Base-by-base conservation (phyloP, 805 yeast species). In the Myxozyma nipponensis region DNA sequence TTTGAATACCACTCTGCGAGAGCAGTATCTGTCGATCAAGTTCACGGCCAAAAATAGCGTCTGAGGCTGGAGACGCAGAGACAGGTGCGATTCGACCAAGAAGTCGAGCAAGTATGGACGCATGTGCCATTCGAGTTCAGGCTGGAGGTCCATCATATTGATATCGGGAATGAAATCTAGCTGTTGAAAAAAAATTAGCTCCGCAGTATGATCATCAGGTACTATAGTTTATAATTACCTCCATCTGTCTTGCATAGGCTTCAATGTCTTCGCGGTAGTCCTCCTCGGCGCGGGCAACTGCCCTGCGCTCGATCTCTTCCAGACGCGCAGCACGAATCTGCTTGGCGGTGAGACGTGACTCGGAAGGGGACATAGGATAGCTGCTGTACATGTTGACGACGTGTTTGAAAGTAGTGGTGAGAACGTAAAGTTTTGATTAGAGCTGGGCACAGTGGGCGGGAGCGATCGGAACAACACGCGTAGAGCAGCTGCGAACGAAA, bases 1-100 rank as follows among this genome's bases (percentile, higher is more conserved):
- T 58, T 83, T 79, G 56, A 85, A 76, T 0, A 90, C 93, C 5
- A 89, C 81, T 60, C 98, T 76, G 61, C 83, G 84, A 46, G 95
- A 84, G 65, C 95, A 86, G 70, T 91, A 91, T 54, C 97, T 78
- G 67, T 91, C 98, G 54, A 91, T 85, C 46, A 90, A 75, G 60
- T 83, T 82, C 36, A 83, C 81, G 72, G 79, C 80, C 71, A 73
- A 81, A 73, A 63, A 86, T 73, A 73, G 82, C 70, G 73, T 88
- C 77, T 61, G 88, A 62, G 69, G 85, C 73, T 67, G 83, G 71
- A 70, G 84, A 68, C 69, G 85, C 68, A 64, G 78, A 58, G 67
- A 86, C 62, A 74, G 79, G 71, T 75, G 75, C 30, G 70, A 61
- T 51, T 89, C 93, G 57, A 86, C 76, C 21, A 89, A 69, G 63